phyloP scores from a whole-genome alignment of 305 asterid genomes.

The Ilex paraguariensis region DNA sequence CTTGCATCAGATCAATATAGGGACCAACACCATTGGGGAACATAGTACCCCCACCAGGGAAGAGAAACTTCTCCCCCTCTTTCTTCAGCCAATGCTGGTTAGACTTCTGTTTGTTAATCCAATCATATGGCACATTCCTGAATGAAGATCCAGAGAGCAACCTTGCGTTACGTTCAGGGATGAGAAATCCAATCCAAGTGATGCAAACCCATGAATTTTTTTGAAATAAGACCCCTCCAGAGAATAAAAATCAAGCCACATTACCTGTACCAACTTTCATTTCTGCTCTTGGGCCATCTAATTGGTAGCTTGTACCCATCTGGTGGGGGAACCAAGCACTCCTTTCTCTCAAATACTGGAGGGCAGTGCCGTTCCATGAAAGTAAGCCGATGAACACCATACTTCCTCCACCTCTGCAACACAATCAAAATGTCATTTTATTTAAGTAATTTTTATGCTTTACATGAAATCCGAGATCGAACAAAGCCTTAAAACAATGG shows the following conservation, averaged over 20 bases:
- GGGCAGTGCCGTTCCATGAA: constrained; percentile 97
- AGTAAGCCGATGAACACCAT: constrained; percentile 51
- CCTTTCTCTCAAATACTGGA: constrained; percentile 68
- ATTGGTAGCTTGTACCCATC: constrained; percentile 43
- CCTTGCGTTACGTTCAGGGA: constrained; percentile 1
- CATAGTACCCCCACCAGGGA: constrained; percentile 62
- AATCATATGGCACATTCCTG: constrained; percentile 94
- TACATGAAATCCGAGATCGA: constrained; percentile 4
- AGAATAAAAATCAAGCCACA: no score
- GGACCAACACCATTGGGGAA: constrained; percentile 62
- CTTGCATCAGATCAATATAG: constrained; percentile 47
- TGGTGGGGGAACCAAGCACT: constrained; percentile 91
- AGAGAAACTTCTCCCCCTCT: constrained; percentile 64
- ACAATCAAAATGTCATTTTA: constrained; percentile 11
- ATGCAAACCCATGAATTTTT: no score
- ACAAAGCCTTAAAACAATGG: neutral
- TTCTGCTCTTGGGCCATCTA: constrained; percentile 82
- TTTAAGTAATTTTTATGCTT: neutral
- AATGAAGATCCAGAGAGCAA: constrained; percentile 11
- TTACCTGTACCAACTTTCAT: constrained; percentile 98
- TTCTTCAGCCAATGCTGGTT: constrained; percentile 66
- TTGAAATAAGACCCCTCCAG: no score
- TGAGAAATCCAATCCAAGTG: neutral
- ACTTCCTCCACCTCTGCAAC: constrained; percentile 85
- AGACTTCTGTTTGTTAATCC: constrained; percentile 89